Base-by-base conservation (phyloP, 371 early-diverging fungal genomes). In the Chytridium lagenaria region DNA sequence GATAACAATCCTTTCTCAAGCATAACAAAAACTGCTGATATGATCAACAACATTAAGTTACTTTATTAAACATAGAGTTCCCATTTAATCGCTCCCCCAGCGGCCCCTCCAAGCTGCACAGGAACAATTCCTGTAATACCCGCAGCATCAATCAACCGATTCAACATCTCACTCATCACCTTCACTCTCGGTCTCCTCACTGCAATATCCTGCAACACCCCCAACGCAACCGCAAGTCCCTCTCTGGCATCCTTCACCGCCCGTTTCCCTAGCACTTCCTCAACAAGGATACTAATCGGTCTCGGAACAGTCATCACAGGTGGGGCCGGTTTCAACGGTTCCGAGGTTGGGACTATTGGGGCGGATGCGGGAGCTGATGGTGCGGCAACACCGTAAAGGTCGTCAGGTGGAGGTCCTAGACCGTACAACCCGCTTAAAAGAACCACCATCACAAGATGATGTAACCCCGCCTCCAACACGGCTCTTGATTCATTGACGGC, bases 381-480 rank as follows among this genome's bases (percentile, higher is more conserved):
- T n/a, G n/a, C n/a, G n/a, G n/a, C n/a, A n/a, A n/a, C n/a, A n/a
- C n/a, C n/a, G n/a, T n/a, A n/a, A n/a, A n/a, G n/a, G n/a, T n/a
- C n/a, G n/a, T n/a, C n/a, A n/a, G 19, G 19, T 55, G 55, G 55
- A 28, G 55, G 55, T 10, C 55, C 55, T 7, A 55, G 55, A 28
- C 55, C 55, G 55, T 55, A 55, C 23, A 63, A 10, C 3, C 37
- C 63, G 19, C 37, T 37, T 36, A 63, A 30, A 30, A 63, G 63
- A 2, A 63, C 63, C 3, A 37, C 36, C 63, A 63, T 63, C 12
- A 63, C 37, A 3, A 63, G 31, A 36, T 63, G 63, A 23, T 63
- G 63, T 7, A 63, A 36, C 2, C 63, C 63, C 26, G 63, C 63
- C 23, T 63, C 63, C 31, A 63, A 36, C 37, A 63, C 63, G 3